phyloP scores from a whole-genome alignment of 768 basidiomycete species.

The Hemileccinum impolitum region DNA sequence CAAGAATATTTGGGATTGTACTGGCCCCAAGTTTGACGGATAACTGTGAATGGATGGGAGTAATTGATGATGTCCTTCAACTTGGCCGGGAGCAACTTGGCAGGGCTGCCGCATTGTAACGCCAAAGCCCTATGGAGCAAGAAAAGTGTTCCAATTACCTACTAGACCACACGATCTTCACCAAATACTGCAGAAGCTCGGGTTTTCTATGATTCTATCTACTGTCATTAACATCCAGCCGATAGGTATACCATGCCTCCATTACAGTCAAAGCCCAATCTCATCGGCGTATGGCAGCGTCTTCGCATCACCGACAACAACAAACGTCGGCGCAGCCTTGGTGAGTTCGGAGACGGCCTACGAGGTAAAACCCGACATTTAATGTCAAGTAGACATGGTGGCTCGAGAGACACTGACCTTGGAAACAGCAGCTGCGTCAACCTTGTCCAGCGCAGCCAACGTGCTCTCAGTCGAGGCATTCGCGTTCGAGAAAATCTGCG shows the following conservation, averaged over 20 bases:
- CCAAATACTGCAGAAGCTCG: neutral
- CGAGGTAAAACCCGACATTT: neutral
- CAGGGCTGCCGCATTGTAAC: no score
- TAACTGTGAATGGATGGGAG: no score
- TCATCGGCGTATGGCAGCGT: conserved; percentile 82
- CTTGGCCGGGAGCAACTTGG: no score
- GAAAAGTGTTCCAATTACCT: neutral
- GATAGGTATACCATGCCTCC: conserved; percentile 10
- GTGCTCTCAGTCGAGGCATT: conserved; percentile 56
- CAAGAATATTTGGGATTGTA: no score
- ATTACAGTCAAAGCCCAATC: conserved; percentile 58
- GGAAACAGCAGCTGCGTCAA: conserved; percentile 62
- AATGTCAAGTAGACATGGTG: neutral
- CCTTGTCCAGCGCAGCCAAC: conserved; percentile 67
- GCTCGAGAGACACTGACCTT: conserved; percentile 45
- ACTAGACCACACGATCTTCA: neutral
- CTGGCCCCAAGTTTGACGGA: no score
- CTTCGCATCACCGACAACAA: conserved; percentile 77
- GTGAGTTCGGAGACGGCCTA: conserved; percentile 62
- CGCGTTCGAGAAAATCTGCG: conserved; percentile 58
- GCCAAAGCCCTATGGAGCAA: no score
- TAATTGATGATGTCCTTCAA: no score
- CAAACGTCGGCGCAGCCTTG: conserved; percentile 79
- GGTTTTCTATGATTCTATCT: conserved; percentile 16
- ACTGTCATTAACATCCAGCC: conserved; percentile 13